Evolutionary conservation across 345 rosid genomes (phyloP).

Genomic region (Jatropha curcas): DNA sequence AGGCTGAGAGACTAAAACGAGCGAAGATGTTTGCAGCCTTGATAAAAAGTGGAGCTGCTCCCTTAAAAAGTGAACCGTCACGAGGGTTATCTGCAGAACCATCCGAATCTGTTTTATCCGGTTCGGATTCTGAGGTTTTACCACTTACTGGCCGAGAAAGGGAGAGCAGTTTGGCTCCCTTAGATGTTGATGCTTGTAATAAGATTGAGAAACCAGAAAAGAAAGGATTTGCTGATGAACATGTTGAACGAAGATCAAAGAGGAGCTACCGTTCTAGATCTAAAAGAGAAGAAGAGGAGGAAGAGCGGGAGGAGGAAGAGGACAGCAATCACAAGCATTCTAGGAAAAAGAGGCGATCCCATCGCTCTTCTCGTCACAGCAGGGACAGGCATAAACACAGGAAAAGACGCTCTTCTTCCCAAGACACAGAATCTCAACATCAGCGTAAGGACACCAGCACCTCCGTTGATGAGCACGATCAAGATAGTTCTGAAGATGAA

Average conservation of each 20-base stretch:
- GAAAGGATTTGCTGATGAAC: conserved; percentile 41
- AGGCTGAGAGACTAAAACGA: conserved; percentile 91
- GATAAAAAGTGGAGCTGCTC: conserved; percentile 61
- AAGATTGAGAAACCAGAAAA: conserved; percentile 39
- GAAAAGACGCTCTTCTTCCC: conserved; percentile 53
- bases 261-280: conserved; percentile 74
- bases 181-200: conserved; percentile 30
- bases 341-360: conserved; percentile 47
- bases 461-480: conserved; percentile 37
- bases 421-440: conserved; percentile 41
- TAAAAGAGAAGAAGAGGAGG: conserved; percentile 38
- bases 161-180: conserved; percentile 49
- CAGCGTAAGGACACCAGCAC: conserved; percentile 31
- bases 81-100: conserved; percentile 58
- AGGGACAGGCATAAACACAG: conserved; percentile 51
- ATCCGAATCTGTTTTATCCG: conserved; percentile 46
- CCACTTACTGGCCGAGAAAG: conserved; percentile 39
- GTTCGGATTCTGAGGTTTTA: conserved; percentile 37
- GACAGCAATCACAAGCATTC: conserved; percentile 43
- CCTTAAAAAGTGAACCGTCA: conserved; percentile 46
- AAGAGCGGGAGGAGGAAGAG: conserved; percentile 37
- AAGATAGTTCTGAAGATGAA: conserved; percentile 6
- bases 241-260: conserved; percentile 58
- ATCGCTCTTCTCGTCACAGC: conserved; percentile 39
- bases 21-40: conserved; percentile 90